These are phyloP conservation scores for Lipomyces lipofer DNA, from an alignment of 805 yeast genomes.

Conservation along the genomic window DNA sequence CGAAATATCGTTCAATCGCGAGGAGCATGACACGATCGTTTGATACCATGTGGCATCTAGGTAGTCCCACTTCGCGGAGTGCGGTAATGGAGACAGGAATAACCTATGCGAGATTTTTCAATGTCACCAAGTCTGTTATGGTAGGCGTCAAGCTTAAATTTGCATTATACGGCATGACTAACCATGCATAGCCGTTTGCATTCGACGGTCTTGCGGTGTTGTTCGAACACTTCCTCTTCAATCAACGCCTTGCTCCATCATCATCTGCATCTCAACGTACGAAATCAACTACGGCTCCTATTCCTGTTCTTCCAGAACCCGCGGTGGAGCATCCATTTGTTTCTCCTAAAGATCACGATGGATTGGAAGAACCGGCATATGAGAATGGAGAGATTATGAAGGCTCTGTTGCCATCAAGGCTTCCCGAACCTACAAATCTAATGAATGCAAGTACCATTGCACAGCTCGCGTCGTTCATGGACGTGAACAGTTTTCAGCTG, in stretches of 20 bases:
- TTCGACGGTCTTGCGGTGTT: constrained; percentile 49
- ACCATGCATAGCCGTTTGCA: constrained; percentile 43
- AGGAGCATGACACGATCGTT: constrained; percentile 52
- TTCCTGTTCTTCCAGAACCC: constrained; percentile 4
- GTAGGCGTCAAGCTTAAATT: neutral
- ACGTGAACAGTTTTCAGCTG: constrained; percentile 30
- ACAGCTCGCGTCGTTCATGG: constrained; percentile 46
- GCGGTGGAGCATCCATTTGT: constrained; percentile 22
- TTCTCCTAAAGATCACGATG: constrained; percentile 23
- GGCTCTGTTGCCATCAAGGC: constrained; percentile 16
- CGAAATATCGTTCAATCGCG: constrained; percentile 48
- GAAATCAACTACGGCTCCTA: constrained; percentile 16
- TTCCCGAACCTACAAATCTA: constrained; percentile 44
- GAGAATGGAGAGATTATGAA: constrained; percentile 5
- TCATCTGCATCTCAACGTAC: neutral
- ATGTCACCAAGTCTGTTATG: constrained; percentile 33
- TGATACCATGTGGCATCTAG: constrained; percentile 41
- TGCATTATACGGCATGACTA: constrained; percentile 3
- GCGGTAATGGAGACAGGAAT: constrained; percentile 25
- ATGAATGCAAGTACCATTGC: constrained; percentile 44
- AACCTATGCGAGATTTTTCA: constrained; percentile 30
- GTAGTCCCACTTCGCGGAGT: constrained; percentile 29
- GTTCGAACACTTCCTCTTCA: constrained; percentile 48
- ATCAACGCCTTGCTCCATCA: constrained; percentile 32
- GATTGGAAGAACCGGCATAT: constrained; percentile 20